Conservation (phyloP, 148 eudicot species). For the Persicaria tinctoria region DNA sequence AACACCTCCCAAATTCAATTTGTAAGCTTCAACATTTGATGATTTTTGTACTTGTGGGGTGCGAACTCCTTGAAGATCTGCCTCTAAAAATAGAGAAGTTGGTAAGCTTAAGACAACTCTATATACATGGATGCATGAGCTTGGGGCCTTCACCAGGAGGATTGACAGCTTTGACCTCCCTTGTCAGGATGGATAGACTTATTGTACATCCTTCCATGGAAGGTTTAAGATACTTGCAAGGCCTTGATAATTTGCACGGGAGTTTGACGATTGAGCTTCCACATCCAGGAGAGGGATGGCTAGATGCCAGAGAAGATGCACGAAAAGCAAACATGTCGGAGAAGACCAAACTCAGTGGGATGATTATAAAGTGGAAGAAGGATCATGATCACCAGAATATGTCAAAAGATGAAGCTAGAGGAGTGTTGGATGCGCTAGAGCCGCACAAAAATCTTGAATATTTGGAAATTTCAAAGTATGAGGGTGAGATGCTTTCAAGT, state of each 20-base stretch:
- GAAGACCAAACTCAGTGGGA: no score
- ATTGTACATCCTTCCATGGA: background rate
- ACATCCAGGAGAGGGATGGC: no score
- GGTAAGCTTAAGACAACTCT: constrained; percentile 14
- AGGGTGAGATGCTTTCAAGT: background rate
- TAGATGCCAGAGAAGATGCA: no score
- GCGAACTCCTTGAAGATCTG: no score
- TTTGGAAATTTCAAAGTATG: background rate
- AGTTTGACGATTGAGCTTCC: no score
- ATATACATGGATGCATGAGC: constrained; percentile 12
- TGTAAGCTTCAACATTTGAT: no score
- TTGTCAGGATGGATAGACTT: constrained; percentile 5
- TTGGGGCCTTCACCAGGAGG: constrained; percentile 12
- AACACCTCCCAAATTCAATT: no score
- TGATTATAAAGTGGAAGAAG: background rate
- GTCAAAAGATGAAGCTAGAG: no score
- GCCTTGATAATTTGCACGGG: background rate
- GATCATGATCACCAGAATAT: background rate
- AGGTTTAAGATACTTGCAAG: background rate
- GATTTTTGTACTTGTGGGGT: no score
- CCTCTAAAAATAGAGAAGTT: background rate
- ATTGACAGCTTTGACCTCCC: constrained; percentile 2
- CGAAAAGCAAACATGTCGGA: no score
- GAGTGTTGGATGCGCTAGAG: background rate
- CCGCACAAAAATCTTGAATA: background rate